Base-by-base conservation (phyloP, 306 rosid genomes). In the Psophocarpus tetragonolobus region DNA sequence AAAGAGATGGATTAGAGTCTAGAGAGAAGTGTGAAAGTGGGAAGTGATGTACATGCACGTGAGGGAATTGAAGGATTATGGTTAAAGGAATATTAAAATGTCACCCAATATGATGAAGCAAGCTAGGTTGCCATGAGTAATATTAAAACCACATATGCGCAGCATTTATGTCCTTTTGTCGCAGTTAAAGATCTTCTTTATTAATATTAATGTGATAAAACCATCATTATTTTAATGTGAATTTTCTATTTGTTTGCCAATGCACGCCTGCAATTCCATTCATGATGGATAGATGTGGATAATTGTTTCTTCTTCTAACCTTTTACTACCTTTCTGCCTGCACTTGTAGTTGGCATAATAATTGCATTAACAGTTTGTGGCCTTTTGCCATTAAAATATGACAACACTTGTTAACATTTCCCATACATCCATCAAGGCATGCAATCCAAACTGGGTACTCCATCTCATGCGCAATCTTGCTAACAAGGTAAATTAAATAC, bases 251-350 rank as follows among this genome's bases (percentile, higher is more conserved):
- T 72, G 85, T 75, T 79, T 68, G 60, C 74, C 64, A 75, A 75
- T 44, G 92, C 92, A 86, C 89, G 92, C 92, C 83, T 88, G 88
- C 26, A 73, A 32, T 75, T 76, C 53, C 78, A 74, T 50, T 68
- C 80, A 60, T 75, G 45, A 42, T 78, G 79, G 42, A 80, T 78
- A 76, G 42, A 80, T 71, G 45, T 73, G 63, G 60, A 23, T 42
- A 68, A 10, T 74, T 57, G 61, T 61, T 68, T 77, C 79, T 36
- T 12, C 74, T 72, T 17, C 67, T 51, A 27, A 80, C 73, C 77
- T 71, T 63, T 72, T 17, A 57, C 39, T 18, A 80, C 73, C 77
- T 71, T 63, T 72, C 74, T 65, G 69, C 51, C 39, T 58, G 36
- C 69, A 50, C 65, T 26, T 74, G 9, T 68, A 47, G 71, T 81